Evolutionary conservation across 2,329 filamentous ascomycete genomes (phyloP), one percentile per base, ranked within the genome.

Genomic region (Colletotrichum lupini): DNA sequence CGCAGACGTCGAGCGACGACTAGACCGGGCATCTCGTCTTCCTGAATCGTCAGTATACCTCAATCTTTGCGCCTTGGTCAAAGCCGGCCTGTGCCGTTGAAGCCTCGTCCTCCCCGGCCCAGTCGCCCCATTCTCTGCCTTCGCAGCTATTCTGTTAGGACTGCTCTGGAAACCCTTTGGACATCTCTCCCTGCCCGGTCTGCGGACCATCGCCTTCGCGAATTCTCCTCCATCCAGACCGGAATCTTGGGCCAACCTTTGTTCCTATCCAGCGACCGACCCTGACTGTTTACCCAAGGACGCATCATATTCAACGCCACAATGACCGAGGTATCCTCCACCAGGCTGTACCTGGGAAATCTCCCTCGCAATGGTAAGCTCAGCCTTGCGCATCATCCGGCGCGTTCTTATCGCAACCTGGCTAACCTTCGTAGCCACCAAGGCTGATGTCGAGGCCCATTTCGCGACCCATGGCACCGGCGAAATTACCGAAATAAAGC

Each of bases 401-500:
- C 52, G 28, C 52, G 52, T 26, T 32, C 24, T n/a, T 22, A 46
- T 46, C 57, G 37, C 32, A 62, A 58, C 16, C 35, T 35, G 11
- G 64, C 68, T 64, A 58, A 67, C 58, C 57, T 68, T 81, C 83
- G 83, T 87, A 97, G 95, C 94, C 87, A 98, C 95, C 85, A 98
- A 98, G 88, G 92, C 94, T 85, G 96, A 99, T 83, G 93, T 99
- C 83, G 95, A 98, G 87, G 91, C 92, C 80, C 96, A 98, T 85
- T 99, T 99, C 87, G 93, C 93, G 83, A 95, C 92, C 81, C 95
- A 98, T 92, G 97, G 96, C 82, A 96, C 95, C 79, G 97, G 97
- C 84, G 95, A 98, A 84, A 98, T 99, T 83, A 97, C 94, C 78
- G 97, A 99, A 87, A 96, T 99, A 87, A 99, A 99, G 89, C 92